Base-by-base conservation (phyloP, 2,329 filamentous ascomycete species). In the Pseudogymnoascus sp. region DNA sequence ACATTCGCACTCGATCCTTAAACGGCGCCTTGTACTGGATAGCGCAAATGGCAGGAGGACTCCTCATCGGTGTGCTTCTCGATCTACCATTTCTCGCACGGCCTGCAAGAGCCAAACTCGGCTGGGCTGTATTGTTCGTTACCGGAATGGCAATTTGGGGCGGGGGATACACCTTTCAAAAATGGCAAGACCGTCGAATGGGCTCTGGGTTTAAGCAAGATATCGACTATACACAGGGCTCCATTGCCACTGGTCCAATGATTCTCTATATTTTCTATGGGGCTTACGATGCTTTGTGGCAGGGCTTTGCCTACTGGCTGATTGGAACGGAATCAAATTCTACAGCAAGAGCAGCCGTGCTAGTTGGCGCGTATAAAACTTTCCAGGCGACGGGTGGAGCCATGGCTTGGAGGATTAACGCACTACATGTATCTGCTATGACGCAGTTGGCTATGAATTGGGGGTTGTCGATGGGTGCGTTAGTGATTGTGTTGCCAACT, bases 231-330 rank as follows among this genome's bases (percentile, higher is more conserved):
- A 28, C 6, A 65, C 14, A 66, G 67, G 22, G 66, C 24, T 90
- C 95, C 75, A 95, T 89, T 87, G 81, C 79, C 2, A 81, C 88
- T 64, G 91, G 89, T 0, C 89, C 90, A 11, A 90, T 96, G 84
- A 91, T 96, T 74, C 78, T 96, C 61, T 96, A 92, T 79, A 90
- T 96, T 71, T 93, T 93, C 76, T 96, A 95, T 74, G 91, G 91
- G 41, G 88, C 95, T 75, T 95, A 88, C 70, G 93, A 97, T 74
- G 91, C 93, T 46, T 84, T 87, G 62, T 97, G 91, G 88, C 93
- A 98, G 79, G 93, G 91, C 0, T 87, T 82, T 71, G 87, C 93
- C 60, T 97, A 98, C 81, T 97, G 93, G 93, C 66, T 4, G n/a
- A 78, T 81, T 62, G 78, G 79, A 10, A 76, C 78, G 1, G 73